Percentiles rank a stretch among this genome's conserved stretches.
phyloP scores from a whole-genome alignment of 1,284 basidiomycete species.

The Peniophora sp. region DNA sequence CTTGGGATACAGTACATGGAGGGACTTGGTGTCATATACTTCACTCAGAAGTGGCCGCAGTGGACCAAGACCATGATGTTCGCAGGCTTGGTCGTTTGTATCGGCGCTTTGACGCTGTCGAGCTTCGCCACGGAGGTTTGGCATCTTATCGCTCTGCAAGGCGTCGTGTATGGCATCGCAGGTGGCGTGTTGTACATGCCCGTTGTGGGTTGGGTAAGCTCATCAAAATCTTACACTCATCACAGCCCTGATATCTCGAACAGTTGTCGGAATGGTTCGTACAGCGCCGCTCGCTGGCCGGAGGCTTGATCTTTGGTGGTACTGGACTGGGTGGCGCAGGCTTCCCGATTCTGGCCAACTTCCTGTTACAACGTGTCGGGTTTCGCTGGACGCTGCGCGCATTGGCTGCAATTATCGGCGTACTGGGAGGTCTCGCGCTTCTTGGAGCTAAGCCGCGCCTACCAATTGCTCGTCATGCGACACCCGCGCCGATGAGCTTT shows the following conservation, averaged over 20 bases:
- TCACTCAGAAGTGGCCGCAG: slow-evolving; percentile 18
- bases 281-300: slow-evolving; percentile 17
- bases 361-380: slow-evolving; percentile 16
- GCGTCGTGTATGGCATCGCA: slow-evolving; percentile 17
- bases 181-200: slow-evolving; percentile 18
- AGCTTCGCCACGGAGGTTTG: slow-evolving; percentile 20
- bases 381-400: slow-evolving; percentile 20
- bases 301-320: slow-evolving; percentile 21
- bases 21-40: slow-evolving; percentile 15
- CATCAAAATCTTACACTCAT: not conserved
- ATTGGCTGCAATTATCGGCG: slow-evolving; percentile 15
- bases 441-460: slow-evolving; percentile 18
- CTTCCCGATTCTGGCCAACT: slow-evolving; percentile 19
- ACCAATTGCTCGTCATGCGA: slow-evolving; percentile 13
- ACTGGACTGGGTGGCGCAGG: slow-evolving; percentile 19
- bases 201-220: slow-evolving; percentile 8
- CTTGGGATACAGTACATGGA: slow-evolving; percentile 16
- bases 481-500: slow-evolving; percentile 17
- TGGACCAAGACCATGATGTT: slow-evolving; percentile 16
- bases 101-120: slow-evolving; percentile 15
- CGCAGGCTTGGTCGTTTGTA: slow-evolving; percentile 14
- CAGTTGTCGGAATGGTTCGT: slow-evolving; percentile 5
- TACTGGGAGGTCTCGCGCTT: slow-evolving; percentile 15
- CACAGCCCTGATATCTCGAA: not conserved
- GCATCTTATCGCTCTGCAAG: slow-evolving; percentile 20